phyloP scores from a whole-genome alignment of 345 rosid genomes.

The Rhodomyrtus tomentosa region DNA sequence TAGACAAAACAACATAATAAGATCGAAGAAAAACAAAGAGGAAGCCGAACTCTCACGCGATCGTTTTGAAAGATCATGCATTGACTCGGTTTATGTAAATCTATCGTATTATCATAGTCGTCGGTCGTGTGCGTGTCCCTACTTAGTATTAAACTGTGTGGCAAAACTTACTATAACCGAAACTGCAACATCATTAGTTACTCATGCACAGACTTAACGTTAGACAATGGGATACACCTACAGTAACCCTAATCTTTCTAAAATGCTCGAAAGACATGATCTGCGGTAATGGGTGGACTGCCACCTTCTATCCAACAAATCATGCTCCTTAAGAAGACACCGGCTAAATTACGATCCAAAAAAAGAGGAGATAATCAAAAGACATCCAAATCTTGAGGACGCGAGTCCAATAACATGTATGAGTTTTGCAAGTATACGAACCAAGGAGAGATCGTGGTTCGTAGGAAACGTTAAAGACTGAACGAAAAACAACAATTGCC shows the following conservation, averaged over 20 bases:
- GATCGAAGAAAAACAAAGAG: background rate
- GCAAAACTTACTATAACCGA: too few relatives aligned
- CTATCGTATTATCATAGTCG: background rate
- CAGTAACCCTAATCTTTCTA: background rate
- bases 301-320: background rate
- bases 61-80: background rate
- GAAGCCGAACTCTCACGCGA: background rate
- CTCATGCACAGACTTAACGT: background rate
- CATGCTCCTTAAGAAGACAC: background rate
- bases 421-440: background rate
- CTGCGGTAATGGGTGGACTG: background rate
- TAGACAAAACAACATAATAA: background rate
- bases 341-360: background rate
- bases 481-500: background rate
- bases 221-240: background rate
- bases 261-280: background rate
- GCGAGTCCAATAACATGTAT: background rate
- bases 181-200: background rate
- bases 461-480: background rate
- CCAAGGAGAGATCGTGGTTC: background rate
- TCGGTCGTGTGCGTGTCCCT: too few relatives aligned
- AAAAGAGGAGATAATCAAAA: background rate
- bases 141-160: too few relatives aligned
- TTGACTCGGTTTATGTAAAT: background rate
- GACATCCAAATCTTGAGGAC: background rate